These are phyloP conservation scores for Colletotrichum caudatum DNA, from an alignment of 2,329 filamentous ascomycete genomes.

Conservation along the genomic window DNA sequence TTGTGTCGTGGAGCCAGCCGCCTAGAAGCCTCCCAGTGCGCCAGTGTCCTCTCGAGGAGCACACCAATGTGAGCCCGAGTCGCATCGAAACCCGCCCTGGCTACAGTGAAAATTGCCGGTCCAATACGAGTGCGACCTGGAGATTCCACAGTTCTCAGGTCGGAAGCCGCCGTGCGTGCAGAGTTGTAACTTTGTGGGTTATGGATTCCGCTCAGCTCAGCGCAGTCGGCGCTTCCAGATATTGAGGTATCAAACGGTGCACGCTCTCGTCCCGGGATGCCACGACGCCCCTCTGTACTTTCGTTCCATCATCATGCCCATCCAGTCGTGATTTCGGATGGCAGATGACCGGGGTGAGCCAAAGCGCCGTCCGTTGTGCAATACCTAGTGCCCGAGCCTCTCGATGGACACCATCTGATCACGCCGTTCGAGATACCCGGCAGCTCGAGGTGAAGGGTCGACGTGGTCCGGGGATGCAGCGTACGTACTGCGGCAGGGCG, in stretches of 20 bases:
- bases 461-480: slow-evolving; percentile 9
- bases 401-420: slow-evolving; percentile 16
- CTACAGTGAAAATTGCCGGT: background rate
- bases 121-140: background rate
- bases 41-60: background rate
- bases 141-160: background rate
- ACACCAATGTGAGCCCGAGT: background rate
- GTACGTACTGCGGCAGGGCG: slow-evolving; percentile 14
- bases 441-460: background rate
- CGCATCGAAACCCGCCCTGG: background rate
- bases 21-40: background rate
- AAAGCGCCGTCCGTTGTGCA: background rate
- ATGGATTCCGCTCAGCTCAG: background rate
- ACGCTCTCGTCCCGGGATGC: background rate
- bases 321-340: slow-evolving; percentile 11
- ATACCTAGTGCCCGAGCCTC: background rate
- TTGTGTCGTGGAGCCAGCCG: background rate
- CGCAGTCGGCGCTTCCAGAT: background rate
- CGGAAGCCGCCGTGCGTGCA: background rate
- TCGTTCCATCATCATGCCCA: background rate
- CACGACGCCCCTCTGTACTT: background rate
- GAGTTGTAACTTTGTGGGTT: background rate
- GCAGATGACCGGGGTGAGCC: background rate
- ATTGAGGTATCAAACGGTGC: background rate
- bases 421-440: background rate